Evolutionary conservation across 1,284 basidiomycete genomes (phyloP).

Genomic region (Naganishia sp.): DNA sequence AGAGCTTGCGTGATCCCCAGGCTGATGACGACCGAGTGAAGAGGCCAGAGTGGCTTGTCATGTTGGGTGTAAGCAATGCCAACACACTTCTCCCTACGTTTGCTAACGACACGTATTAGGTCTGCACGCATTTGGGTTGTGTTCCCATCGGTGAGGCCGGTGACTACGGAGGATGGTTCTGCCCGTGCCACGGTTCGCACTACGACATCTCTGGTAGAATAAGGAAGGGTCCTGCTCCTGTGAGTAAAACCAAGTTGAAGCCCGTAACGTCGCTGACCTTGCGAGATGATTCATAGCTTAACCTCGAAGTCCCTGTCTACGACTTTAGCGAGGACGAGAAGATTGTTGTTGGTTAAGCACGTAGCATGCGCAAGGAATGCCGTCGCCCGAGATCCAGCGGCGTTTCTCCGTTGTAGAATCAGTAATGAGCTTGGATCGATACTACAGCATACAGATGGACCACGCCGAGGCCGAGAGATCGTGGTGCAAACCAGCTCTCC

Average conservation of each 20-base stretch:
- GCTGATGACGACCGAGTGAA: slow-evolving; percentile 83
- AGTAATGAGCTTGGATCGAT: slow-evolving; percentile 25
- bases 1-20: slow-evolving; percentile 88
- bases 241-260: slow-evolving; percentile 53
- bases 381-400: slow-evolving; percentile 11
- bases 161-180: slow-evolving; percentile 99
- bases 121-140: slow-evolving; percentile 97
- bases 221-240: slow-evolving; percentile 91
- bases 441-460: slow-evolving; percentile 25
- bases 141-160: slow-evolving; percentile 97
- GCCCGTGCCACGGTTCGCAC: slow-evolving; percentile 97
- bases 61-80: slow-evolving; percentile 67
- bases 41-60: slow-evolving; percentile 97
- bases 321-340: slow-evolving; percentile 84
- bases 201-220: slow-evolving; percentile 83
- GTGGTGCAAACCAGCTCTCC: no score
- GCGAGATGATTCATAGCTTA: slow-evolving; percentile 63
- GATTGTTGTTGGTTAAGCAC: slow-evolving; percentile 79
- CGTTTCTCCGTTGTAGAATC: slow-evolving; percentile 28
- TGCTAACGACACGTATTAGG: not conserved
- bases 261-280: slow-evolving; percentile 30
- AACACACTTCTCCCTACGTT: no score
- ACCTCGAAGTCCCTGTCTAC: slow-evolving; percentile 88
- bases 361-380: not conserved
- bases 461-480: not conserved